Evolutionary conservation across 1,139 yeast genomes (phyloP).

Genomic region (Yamadazyma diddensiae): DNA sequence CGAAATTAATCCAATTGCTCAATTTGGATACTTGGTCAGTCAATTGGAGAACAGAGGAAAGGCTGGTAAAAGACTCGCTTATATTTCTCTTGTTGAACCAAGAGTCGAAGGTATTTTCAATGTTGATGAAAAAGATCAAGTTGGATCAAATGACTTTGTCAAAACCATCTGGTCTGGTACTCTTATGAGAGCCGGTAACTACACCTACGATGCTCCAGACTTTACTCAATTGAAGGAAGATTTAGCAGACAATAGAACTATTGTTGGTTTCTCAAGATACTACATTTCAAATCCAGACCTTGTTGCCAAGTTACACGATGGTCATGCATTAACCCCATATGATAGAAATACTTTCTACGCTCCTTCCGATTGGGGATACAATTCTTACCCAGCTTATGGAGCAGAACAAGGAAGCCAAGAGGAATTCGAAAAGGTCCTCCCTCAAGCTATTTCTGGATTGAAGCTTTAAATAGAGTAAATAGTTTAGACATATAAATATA

Average conservation of each 20-base stretch:
- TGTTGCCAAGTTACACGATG: slow-evolving; percentile 40
- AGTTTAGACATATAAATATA: background rate
- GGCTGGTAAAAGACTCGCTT: slow-evolving; percentile 42
- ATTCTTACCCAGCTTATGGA: slow-evolving; percentile 17
- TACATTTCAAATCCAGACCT: slow-evolving; percentile 55
- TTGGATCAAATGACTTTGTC: slow-evolving; percentile 40
- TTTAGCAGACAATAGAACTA: slow-evolving; percentile 33
- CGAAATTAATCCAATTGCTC: slow-evolving; percentile 31
- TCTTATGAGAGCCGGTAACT: slow-evolving; percentile 46
- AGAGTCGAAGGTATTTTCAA: slow-evolving; percentile 16
- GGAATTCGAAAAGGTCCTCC: background rate
- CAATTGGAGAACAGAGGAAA: slow-evolving; percentile 38
- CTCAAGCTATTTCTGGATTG: background rate
- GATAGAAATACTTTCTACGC: slow-evolving; percentile 23
- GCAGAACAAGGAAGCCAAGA: background rate
- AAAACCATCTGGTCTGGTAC: slow-evolving; percentile 46
- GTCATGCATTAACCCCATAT: slow-evolving; percentile 12
- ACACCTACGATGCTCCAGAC: slow-evolving; percentile 20
- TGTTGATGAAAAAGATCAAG: slow-evolving; percentile 45
- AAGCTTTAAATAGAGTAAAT: too few species aligned
- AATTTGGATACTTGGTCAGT: slow-evolving; percentile 31
- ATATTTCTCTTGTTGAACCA: slow-evolving; percentile 52
- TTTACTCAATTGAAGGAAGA: slow-evolving; percentile 16
- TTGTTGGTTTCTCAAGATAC: slow-evolving; percentile 45
- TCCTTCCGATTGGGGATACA: slow-evolving; percentile 24